These are phyloP conservation scores for Cryptosporidium bovis DNA, from an alignment of 169 alveolate species.

Conservation along the genomic window DNA sequence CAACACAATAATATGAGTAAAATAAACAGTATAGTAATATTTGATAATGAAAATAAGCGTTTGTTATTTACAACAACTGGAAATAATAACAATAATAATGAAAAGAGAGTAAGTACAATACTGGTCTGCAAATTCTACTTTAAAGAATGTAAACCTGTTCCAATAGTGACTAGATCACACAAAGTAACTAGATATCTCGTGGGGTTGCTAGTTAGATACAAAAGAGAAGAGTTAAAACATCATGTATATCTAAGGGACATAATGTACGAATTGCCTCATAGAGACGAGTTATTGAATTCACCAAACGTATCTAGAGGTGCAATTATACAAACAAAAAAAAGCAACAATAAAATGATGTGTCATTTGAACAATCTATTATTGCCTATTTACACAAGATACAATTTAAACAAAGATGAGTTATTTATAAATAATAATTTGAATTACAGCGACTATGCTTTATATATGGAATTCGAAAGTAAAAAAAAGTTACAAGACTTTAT, in stretches of 20 bases:
- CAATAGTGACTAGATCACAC: conserved; percentile 32
- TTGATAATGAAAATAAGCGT: conserved; percentile 3
- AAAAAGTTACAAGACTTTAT: conserved; percentile 35
- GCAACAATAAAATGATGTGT: background rate
- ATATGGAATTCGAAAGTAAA: conserved; percentile 45
- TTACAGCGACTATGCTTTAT: conserved; percentile 53
- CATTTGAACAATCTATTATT: conserved; percentile 43
- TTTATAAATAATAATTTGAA: background rate
- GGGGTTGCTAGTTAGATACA: conserved; percentile 42
- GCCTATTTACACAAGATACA: conserved; percentile 58
- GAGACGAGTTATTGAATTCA: conserved; percentile 43
- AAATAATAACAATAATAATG: background rate
- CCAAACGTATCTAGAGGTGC: conserved; percentile 64
- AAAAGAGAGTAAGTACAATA: conserved; percentile 2
- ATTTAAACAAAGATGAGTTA: background rate
- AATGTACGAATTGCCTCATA: conserved; percentile 52
- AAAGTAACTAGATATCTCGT: conserved; percentile 35
- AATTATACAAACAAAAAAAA: conserved; percentile 50
- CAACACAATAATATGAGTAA: background rate
- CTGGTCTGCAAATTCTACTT: background rate
- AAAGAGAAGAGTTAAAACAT: conserved; percentile 8
- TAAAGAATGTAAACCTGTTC: conserved; percentile 60
- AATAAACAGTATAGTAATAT: conserved; percentile 7
- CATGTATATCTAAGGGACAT: conserved; percentile 2
- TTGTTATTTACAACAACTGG: background rate